Percentiles rank a stretch among this genome's conserved stretches.
Evolutionary conservation across 1,139 yeast species (phyloP).

Genomic region (Yamadazyma triangularis): DNA sequence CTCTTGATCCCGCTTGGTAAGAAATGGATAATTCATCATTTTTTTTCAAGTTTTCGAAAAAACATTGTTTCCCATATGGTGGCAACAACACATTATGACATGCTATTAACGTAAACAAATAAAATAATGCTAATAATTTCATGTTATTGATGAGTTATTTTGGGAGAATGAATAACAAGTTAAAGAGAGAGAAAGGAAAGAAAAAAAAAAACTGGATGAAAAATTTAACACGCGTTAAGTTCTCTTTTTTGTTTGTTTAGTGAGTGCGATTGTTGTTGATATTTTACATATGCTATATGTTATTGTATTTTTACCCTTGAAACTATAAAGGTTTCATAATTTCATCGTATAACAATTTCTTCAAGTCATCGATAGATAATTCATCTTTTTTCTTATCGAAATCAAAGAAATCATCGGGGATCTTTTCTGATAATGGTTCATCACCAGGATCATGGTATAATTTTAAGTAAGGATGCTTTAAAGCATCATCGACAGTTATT

Average conservation of each 20-base stretch:
- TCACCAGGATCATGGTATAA: constrained; percentile 69
- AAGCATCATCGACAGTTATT: constrained; percentile 60
- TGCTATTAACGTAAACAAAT: constrained; percentile 16
- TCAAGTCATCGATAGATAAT: constrained; percentile 42
- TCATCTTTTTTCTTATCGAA: constrained; percentile 56
- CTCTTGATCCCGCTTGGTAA: constrained; percentile 93
- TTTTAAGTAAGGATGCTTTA: constrained; percentile 60
- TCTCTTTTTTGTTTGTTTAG: constrained; percentile 1
- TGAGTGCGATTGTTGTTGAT: constrained; percentile 3
- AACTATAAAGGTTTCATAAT: constrained; percentile 35
- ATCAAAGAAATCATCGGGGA: constrained; percentile 58
- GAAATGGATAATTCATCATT: constrained; percentile 87
- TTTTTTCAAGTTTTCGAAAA: constrained; percentile 73
- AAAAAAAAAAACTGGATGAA: neutral
- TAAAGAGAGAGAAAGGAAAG: neutral
- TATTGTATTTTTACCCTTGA: neutral
- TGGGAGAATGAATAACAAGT: neutral
- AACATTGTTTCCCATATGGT: constrained; percentile 86
- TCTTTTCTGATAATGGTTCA: constrained; percentile 59
- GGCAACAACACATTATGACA: constrained; percentile 84
- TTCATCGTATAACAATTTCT: constrained; percentile 54
- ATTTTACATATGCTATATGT: constrained; percentile 1
- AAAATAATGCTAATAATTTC: constrained; percentile 9
- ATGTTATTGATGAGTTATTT: constrained; percentile 3
- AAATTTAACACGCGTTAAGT: neutral